phyloP scores from a whole-genome alignment of 345 rosid species.

The Eucalyptus regnans region DNA sequence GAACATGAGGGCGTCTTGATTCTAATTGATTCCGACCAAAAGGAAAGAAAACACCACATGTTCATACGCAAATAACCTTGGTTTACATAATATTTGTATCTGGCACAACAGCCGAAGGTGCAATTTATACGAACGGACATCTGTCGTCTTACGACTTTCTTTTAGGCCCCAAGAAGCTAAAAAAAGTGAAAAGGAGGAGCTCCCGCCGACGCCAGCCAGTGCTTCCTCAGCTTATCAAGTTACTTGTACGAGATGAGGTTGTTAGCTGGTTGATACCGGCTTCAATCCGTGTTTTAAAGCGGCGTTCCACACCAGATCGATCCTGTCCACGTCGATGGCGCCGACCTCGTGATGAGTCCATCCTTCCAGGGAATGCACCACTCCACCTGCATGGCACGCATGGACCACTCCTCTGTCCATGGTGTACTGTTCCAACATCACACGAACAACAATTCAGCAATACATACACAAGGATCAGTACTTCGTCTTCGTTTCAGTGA shows the following conservation, averaged over 20 bases:
- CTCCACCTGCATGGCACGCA: constrained; percentile 98
- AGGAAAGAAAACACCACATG: background rate
- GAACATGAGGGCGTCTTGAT: background rate
- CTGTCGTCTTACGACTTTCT: background rate
- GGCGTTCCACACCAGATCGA: constrained; percentile 88
- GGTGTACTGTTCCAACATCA: constrained; percentile 51
- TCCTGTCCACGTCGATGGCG: constrained; percentile 74
- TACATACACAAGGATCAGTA: background rate
- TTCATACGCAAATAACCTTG: background rate
- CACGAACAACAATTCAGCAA: background rate
- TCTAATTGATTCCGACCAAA: background rate
- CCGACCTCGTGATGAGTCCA: constrained; percentile 98
- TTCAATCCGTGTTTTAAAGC: constrained; percentile 72
- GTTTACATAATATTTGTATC: background rate
- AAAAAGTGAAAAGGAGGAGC: background rate
- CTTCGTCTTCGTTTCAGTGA: background rate
- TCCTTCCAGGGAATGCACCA: constrained; percentile 82
- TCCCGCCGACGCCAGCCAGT: background rate
- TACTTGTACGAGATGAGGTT: background rate
- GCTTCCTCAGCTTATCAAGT: background rate
- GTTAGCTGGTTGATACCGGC: constrained; percentile 23
- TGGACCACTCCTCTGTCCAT: constrained; percentile 97
- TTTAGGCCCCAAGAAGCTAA: background rate
- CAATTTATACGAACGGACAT: background rate
- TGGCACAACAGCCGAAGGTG: background rate